Conservation (phyloP, 768 basidiomycete genomes). For the Boletus fagicola region DNA sequence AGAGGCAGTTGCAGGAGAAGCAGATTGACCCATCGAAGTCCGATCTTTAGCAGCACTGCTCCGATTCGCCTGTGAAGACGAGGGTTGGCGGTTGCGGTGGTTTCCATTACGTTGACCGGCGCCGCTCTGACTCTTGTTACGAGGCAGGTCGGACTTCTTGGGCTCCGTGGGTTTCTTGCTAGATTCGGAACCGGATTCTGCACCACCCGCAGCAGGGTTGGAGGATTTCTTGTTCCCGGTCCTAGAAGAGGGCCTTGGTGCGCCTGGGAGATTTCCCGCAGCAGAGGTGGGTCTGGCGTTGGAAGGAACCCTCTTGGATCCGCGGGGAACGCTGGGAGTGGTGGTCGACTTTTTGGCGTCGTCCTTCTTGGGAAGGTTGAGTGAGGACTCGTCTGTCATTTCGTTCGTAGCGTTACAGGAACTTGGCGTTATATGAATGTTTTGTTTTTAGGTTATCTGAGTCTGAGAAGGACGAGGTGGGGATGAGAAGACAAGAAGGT, state of each 20-base stretch:
- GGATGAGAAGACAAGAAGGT: constrained; percentile 12
- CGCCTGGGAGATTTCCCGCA: constrained; percentile 42
- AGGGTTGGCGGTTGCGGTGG: constrained; percentile 57
- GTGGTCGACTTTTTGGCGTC: constrained; percentile 58
- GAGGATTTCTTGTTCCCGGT: constrained; percentile 60
- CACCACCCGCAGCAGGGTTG: constrained; percentile 36
- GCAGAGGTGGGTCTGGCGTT: constrained; percentile 42
- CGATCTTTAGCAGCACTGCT: constrained; percentile 50
- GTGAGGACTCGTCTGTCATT: constrained; percentile 79
- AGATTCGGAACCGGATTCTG: constrained; percentile 76
- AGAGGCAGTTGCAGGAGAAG: constrained; percentile 49
- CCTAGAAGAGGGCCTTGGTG: constrained; percentile 61
- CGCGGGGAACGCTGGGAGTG: constrained; percentile 48
- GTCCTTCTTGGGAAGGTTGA: constrained; percentile 58
- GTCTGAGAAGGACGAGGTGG: constrained; percentile 31
- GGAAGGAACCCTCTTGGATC: constrained; percentile 57
- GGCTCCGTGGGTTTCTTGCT: constrained; percentile 56
- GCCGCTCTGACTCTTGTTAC: constrained; percentile 54
- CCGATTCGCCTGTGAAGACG: constrained; percentile 57
- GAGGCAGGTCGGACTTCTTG: constrained; percentile 49
- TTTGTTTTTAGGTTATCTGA: constrained; percentile 48
- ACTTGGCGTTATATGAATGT: constrained; percentile 38
- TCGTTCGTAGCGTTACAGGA: constrained; percentile 66
- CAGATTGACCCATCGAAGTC: constrained; percentile 36
- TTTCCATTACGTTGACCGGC: constrained; percentile 43